phyloP scores from a whole-genome alignment of 352 stramenopile genomes.

The Pythium aquatile region DNA sequence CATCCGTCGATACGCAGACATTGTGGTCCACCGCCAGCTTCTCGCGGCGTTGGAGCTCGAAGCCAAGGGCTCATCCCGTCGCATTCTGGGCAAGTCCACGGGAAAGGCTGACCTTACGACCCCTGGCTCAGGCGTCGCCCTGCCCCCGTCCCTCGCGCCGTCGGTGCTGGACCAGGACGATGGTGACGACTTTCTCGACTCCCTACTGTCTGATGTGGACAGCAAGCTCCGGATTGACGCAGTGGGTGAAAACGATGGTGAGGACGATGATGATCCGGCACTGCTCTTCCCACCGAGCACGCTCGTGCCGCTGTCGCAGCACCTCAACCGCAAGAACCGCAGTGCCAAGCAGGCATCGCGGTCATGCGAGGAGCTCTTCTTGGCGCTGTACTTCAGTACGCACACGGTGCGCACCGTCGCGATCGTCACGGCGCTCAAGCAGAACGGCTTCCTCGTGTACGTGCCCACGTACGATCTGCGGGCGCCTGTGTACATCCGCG shows the following conservation, averaged over 20 bases:
- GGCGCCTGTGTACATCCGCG: slow-evolving; percentile 89
- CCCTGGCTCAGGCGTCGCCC: slow-evolving; percentile 4
- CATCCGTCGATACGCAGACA: slow-evolving; percentile 89
- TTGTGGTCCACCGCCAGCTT: slow-evolving; percentile 91
- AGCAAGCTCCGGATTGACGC: slow-evolving; percentile 44
- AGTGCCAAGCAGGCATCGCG: slow-evolving; percentile 87
- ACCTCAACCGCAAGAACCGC: slow-evolving; percentile 91
- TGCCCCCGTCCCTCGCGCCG: slow-evolving; percentile 48
- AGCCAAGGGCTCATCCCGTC: background rate
- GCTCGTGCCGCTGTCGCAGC: slow-evolving; percentile 76
- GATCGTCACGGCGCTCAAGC: slow-evolving; percentile 88
- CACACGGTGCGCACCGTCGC: slow-evolving; percentile 80
- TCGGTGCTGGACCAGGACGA: slow-evolving; percentile 47
- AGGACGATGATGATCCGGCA: slow-evolving; percentile 14
- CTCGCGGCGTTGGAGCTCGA: slow-evolving; percentile 48
- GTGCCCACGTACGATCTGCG: slow-evolving; percentile 91
- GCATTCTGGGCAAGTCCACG: background rate
- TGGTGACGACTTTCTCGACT: slow-evolving; percentile 56
- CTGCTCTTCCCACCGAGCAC: slow-evolving; percentile 52
- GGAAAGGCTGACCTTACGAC: background rate
- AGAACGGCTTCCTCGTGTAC: slow-evolving; percentile 94
- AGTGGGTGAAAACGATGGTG: slow-evolving; percentile 6
- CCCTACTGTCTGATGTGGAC: slow-evolving; percentile 62
- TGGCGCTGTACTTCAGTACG: slow-evolving; percentile 92
- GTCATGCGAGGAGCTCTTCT: slow-evolving; percentile 90